These are phyloP conservation scores for Pseudogymnoascus sp. DNA, from an alignment of 2,329 filamentous ascomycete species.

Conservation along the genomic window DNA sequence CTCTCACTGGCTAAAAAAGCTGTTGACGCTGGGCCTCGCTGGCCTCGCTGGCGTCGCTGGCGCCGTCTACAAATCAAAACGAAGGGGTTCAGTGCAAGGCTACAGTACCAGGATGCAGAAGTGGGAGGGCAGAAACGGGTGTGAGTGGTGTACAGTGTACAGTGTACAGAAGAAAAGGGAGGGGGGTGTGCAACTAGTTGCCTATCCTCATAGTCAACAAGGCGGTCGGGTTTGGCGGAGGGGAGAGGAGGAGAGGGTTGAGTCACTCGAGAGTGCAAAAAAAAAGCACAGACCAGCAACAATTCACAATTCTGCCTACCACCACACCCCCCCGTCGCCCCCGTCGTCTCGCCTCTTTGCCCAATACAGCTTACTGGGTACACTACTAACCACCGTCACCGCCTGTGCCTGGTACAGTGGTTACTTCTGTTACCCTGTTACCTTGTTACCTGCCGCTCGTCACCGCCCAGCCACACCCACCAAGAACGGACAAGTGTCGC, in stretches of 20 bases:
- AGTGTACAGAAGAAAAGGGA: too few relatives aligned
- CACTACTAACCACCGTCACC: neutral
- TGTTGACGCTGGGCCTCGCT: neutral
- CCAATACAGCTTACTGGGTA: neutral
- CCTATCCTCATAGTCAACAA: neutral
- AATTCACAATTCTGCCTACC: too few relatives aligned
- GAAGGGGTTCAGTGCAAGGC: neutral
- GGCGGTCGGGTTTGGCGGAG: neutral
- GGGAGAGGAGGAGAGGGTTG: neutral
- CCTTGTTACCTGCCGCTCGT: neutral
- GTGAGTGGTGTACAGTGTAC: neutral
- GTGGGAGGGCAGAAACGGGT: neutral
- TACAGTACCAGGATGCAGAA: neutral
- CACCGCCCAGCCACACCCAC: neutral
- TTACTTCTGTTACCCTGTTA: neutral
- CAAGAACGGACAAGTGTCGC: neutral
- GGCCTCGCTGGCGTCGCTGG: too few relatives aligned
- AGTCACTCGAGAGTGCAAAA: neutral
- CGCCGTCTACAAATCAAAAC: too few relatives aligned
- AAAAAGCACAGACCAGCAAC: too few relatives aligned
- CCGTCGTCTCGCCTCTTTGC: neutral
- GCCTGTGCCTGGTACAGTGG: neutral
- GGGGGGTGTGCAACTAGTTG: neutral
- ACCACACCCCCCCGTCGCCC: too few relatives aligned
- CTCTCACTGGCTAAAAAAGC: neutral